phyloP scores from a whole-genome alignment of 352 stramenopile species.

The Globisporangium orthogonon region DNA sequence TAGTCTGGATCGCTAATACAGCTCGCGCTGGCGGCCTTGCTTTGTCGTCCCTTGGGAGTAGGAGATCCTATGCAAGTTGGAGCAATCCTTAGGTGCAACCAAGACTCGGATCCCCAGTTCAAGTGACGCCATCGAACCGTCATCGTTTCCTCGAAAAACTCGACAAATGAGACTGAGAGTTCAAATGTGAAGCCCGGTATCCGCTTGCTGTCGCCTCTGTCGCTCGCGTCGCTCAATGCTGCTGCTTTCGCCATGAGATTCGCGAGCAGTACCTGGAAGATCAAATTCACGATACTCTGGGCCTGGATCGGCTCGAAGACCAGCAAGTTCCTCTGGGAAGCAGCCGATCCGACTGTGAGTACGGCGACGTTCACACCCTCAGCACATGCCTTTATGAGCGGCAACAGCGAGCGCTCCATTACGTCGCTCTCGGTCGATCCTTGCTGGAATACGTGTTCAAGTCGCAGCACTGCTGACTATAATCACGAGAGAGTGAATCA shows the following conservation, averaged over 20 bases:
- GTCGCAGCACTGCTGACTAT: constrained; percentile 19
- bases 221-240: constrained; percentile 5
- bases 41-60: not conserved
- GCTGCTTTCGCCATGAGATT: constrained; percentile 23
- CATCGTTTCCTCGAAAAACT: constrained; percentile 55
- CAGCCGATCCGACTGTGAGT: constrained; percentile 33
- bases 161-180: constrained; percentile 36
- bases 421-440: constrained; percentile 28
- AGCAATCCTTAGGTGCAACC: not conserved
- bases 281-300: constrained; percentile 20
- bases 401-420: constrained; percentile 33
- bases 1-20: not conserved
- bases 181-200: constrained; percentile 19
- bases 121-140: constrained; percentile 10
- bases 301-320: constrained; percentile 28
- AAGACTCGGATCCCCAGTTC: not conserved
- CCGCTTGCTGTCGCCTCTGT: not conserved
- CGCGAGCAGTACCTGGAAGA: constrained; percentile 30
- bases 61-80: not conserved
- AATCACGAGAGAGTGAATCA: not conserved
- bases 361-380: constrained; percentile 50
- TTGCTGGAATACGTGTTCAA: constrained; percentile 41
- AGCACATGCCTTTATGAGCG: constrained; percentile 31
- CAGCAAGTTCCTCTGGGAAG: constrained; percentile 26
- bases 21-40: not conserved